These are phyloP conservation scores for Tolypocladium amazonense DNA, from an alignment of 2,329 filamentous ascomycete species.

Conservation along the genomic window DNA sequence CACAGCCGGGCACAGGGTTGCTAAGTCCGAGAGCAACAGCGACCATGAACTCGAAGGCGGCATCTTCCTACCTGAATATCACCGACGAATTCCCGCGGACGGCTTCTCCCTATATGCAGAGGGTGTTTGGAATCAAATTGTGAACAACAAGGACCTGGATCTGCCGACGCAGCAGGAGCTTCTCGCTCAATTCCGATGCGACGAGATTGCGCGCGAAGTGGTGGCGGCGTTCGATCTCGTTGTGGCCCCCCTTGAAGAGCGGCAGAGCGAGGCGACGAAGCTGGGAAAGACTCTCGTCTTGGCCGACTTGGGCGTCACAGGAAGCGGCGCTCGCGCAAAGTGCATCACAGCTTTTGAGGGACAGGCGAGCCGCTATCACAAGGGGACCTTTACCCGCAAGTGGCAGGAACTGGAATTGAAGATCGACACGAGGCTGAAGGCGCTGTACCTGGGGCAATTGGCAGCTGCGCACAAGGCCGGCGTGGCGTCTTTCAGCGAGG, in stretches of 20 bases:
- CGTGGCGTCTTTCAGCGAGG: conserved; percentile 73
- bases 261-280: conserved; percentile 64
- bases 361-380: conserved; percentile 91
- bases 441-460: conserved; percentile 81
- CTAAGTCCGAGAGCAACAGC: conserved; percentile 47
- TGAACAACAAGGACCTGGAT: conserved; percentile 96
- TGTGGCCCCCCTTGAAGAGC: conserved; percentile 77
- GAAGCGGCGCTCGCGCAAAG: conserved; percentile 60
- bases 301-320: conserved; percentile 60
- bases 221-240: conserved; percentile 70
- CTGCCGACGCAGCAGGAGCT: conserved; percentile 94
- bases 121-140: conserved; percentile 96
- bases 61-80: conserved; percentile 88
- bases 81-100: conserved; percentile 89
- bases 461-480: conserved; percentile 82
- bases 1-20: conserved; percentile 65
- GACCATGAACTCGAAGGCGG: conserved; percentile 69
- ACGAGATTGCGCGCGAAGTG: conserved; percentile 90
- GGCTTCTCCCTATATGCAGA: conserved; percentile 92
- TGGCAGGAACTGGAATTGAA: conserved; percentile 75
- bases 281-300: conserved; percentile 67
- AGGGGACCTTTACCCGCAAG: conserved; percentile 85
- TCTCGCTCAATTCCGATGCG: conserved; percentile 91
- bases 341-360: conserved; percentile 77
- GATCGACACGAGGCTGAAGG: conserved; percentile 78